A percentile compares a stretch with the other conserved stretches of the same genome.
Evolutionary conservation across 257 asterid species (phyloP).

Genomic region (Solanum bulbocastanum): DNA sequence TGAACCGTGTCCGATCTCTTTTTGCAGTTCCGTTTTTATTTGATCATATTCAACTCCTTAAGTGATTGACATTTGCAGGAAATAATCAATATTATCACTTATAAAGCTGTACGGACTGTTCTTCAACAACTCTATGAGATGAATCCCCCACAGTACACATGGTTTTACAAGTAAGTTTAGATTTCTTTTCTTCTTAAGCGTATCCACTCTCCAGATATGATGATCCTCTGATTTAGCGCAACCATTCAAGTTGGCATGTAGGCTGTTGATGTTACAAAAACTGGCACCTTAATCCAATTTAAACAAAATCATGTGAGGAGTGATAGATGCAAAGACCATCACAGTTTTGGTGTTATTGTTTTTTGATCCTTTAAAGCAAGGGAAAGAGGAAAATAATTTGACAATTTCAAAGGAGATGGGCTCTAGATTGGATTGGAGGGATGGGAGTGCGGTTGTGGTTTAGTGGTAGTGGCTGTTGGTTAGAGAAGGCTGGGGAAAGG

Average conservation of each 20-base stretch:
- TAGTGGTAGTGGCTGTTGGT: not conserved
- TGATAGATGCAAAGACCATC: not conserved
- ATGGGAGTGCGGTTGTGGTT: not conserved
- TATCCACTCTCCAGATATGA: not conserved
- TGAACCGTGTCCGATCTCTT: not conserved
- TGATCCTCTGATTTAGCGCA: not conserved
- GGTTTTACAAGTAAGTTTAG: slow-evolving; percentile 51
- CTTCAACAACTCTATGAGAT: slow-evolving; percentile 62
- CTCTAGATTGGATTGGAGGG: not conserved
- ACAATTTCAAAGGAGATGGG: not conserved
- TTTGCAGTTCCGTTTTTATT: not conserved
- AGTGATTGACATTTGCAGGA: slow-evolving; percentile 20
- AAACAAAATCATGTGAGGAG: not conserved
- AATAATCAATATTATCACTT: slow-evolving; percentile 40
- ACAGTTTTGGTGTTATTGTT: not conserved
- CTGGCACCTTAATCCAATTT: not conserved
- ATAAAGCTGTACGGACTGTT: slow-evolving; percentile 63
- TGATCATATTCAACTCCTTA: not conserved
- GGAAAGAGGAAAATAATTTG: not conserved
- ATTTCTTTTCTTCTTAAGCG: not conserved
- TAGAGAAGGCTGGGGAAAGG: not conserved
- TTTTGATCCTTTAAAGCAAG: not conserved
- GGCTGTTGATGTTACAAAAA: not conserved
- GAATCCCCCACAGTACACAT: slow-evolving; percentile 54
- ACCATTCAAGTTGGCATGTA: not conserved